phyloP scores from a whole-genome alignment of 805 yeast species.

The Kodamaea laetipori region DNA sequence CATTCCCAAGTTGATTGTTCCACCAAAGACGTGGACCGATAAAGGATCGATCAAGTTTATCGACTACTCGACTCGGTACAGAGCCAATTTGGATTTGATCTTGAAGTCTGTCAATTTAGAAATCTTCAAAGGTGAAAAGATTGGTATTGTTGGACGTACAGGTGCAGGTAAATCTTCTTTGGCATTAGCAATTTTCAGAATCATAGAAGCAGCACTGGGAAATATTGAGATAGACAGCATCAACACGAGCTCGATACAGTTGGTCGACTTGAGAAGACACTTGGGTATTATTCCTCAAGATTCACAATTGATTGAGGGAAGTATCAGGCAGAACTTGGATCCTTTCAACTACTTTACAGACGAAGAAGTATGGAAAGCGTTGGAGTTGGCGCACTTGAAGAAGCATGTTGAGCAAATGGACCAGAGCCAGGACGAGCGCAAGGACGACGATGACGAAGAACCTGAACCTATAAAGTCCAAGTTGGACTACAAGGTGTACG shows the following conservation, averaged over 20 bases:
- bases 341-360: constrained; percentile 27
- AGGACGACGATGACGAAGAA: constrained; percentile 7
- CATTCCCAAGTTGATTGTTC: constrained; percentile 75
- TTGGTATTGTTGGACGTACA: constrained; percentile 31
- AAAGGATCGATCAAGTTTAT: constrained; percentile 66
- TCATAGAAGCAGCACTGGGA: constrained; percentile 24
- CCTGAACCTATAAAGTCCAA: constrained; percentile 15
- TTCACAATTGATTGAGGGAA: constrained; percentile 29
- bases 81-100: constrained; percentile 24
- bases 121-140: constrained; percentile 25
- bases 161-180: constrained; percentile 32
- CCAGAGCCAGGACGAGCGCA: constrained; percentile 4
- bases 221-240: constrained; percentile 23
- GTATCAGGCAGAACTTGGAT: constrained; percentile 28
- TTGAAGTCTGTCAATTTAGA: constrained; percentile 18
- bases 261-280: constrained; percentile 25
- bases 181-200: constrained; percentile 28
- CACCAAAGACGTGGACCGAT: constrained; percentile 69
- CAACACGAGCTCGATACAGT: constrained; percentile 18
- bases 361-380: constrained; percentile 25
- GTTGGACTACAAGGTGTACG: constrained; percentile 42
- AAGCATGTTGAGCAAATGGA: constrained; percentile 19
- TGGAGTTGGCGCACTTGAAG: constrained; percentile 24
- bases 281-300: constrained; percentile 31
- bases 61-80: constrained; percentile 25